Base-by-base conservation (phyloP, 129 eudicot species). In the Centaurea solstitialis region DNA sequence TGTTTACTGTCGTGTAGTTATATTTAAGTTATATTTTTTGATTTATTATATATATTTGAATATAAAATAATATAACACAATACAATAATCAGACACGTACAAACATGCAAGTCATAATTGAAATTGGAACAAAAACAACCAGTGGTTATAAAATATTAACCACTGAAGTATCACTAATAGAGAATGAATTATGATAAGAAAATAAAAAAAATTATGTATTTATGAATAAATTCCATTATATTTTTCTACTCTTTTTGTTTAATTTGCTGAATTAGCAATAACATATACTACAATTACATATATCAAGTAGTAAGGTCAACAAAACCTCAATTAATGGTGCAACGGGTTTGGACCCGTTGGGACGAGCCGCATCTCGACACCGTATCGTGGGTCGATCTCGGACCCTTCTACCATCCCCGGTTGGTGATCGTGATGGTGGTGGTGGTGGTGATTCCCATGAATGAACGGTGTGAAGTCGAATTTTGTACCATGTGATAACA, bases 321-420 rank as follows among this genome's bases (percentile, higher is more conserved):
- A 40, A 80, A 82, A 81, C 90, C 88, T 85, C 87, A 85, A 26
- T 26, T 26, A 26, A 70, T 90, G 94, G 83, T 90, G 94, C 89
- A 90, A 87, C 20, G 91, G 94, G 78, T 90, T 90, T 15, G 94
- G 94, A 72, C 94, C 91, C 15, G 88, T 78, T 4, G 94, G 94
- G 21, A 90, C 94, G 13, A 75, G 87, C 33, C 91, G 88, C 79
- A 77, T 76, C 65, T 90, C 90, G 28, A 64, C 78, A 21, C 88
- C 94, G 30, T 83, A 90, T 53, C 67, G 86, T 26, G 88, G 88
- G 68, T 90, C 90, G 18, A 85, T 80, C 70, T 81, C 79, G 6
- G 76, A 47, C 66, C 74, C 83, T 12, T 73, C 77, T 0, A 30
- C 26, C 12, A 37, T n/a, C n/a, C n/a, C 67, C 26, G 41, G 61